Evolutionary conservation across 73 alveolate species (phyloP), one percentile per base, ranked within the genome.

Genomic region (Tetrahymena thermophila): DNA sequence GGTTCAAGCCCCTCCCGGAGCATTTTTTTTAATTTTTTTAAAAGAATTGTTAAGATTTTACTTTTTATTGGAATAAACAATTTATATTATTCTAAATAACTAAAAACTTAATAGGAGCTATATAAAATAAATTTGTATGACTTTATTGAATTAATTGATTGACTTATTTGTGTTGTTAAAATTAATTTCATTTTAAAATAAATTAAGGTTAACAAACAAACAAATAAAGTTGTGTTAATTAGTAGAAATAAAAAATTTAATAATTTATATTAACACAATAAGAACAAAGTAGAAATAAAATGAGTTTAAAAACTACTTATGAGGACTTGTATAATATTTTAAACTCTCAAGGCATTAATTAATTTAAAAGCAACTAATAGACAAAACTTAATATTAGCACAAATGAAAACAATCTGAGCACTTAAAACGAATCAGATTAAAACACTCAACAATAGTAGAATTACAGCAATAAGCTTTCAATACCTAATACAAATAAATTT

Each of bases 1-100:
- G 89, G 89, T 71, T 71, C 89, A 71, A 71, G 35, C 89, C 89
- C 89, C 89, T 71, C 89, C 89, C 89, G 89, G 89, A 71, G 89
- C 89, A 71, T 14, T 71, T 71, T 71, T 58, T 71, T 71, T 71
- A 50, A n/a, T n/a, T 40, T 40, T 40, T 50, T 50, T 50, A 2
- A 14, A 14, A 50, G 83, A 50, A 50, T 50, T 40, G 15, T 40
- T 40, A 21, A 50, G 10, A 50, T 19, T 19, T 14, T 50, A 50
- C 15, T 50, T 50, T 43, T 21, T 14, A 19, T 10, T 50, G 83
- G 15, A 50, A 50, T 50, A 21, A 50, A 50, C n/a, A 40, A 40
- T 2, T 15, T 40, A 40, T 11, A 37, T 37, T 40, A 7, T 40
- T 40, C 10, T 40, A 40, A 7, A 40, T 40, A 40, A 40, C 44